Evolutionary conservation across 139 green algal species (phyloP).

Genomic region (Nannochloris sp.): DNA sequence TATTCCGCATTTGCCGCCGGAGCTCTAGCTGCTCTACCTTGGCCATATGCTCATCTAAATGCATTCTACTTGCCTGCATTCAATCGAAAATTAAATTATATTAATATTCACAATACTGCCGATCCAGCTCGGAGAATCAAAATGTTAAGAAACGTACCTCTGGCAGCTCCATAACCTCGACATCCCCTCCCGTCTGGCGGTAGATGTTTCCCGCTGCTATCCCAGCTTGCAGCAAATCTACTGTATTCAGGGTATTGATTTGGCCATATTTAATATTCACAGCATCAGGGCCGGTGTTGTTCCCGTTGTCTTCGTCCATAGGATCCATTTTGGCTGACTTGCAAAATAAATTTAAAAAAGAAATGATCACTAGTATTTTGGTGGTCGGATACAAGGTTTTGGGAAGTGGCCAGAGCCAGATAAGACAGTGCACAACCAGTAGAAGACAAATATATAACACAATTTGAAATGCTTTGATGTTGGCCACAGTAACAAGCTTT

Average conservation of each 20-base stretch:
- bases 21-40: slow-evolving; percentile 71
- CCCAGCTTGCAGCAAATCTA: slow-evolving; percentile 13
- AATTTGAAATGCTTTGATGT: no score
- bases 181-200: slow-evolving; percentile 12
- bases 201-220: slow-evolving; percentile 39
- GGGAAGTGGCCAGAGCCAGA: no score
- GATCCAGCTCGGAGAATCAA: background rate
- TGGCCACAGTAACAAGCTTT: no score
- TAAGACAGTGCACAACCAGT: no score
- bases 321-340: slow-evolving; percentile 8
- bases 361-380: no score
- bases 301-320: background rate
- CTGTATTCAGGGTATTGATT: slow-evolving; percentile 3
- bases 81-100: background rate
- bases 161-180: slow-evolving; percentile 31
- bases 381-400: no score
- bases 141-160: slow-evolving; percentile 7
- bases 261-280: slow-evolving; percentile 12
- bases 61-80: slow-evolving; percentile 27
- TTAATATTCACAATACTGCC: background rate
- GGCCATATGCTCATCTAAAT: slow-evolving; percentile 49
- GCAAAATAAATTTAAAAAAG: no score
- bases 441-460: no score
- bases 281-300: background rate
- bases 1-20: slow-evolving; percentile 43